Percentiles rank a stretch among this genome's conserved stretches.
These are phyloP conservation scores for Coemansia sp. DNA, from an alignment of 192 early-diverging fungal species.

Conservation along the genomic window DNA sequence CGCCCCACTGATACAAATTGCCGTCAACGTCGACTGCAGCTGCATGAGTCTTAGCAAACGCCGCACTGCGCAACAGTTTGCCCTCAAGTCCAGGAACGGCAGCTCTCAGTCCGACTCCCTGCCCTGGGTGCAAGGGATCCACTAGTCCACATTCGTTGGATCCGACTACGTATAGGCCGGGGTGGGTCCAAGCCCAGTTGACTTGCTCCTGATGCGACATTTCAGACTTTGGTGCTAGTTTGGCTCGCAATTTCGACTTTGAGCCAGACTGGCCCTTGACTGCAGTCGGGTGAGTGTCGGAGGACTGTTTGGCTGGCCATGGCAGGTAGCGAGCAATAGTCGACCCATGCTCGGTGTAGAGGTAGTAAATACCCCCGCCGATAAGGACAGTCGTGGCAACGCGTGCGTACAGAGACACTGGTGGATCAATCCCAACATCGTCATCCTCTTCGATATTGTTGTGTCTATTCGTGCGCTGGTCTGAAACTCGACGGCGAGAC, in stretches of 20 bases:
- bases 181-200: constrained; percentile 51
- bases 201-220: constrained; percentile 35
- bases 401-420: constrained; percentile 31
- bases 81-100: constrained; percentile 41
- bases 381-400: constrained; percentile 27
- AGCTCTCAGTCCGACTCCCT: constrained; percentile 21
- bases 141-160: constrained; percentile 44
- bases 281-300: not conserved
- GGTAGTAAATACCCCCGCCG: constrained; percentile 36
- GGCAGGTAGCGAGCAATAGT: constrained; percentile 25
- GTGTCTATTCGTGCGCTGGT: not conserved
- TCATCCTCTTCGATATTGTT: constrained; percentile 2
- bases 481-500: not conserved
- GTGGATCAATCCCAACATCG: constrained; percentile 28
- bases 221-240: constrained; percentile 25
- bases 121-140: constrained; percentile 36
- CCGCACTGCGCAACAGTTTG: constrained; percentile 37
- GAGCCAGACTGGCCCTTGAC: constrained; percentile 7
- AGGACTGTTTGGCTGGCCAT: constrained; percentile 6
- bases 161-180: constrained; percentile 41
- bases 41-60: constrained; percentile 41
- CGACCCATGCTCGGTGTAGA: constrained; percentile 27
- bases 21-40: constrained; percentile 37
- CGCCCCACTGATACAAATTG: constrained; percentile 49
- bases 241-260: constrained; percentile 19